phyloP scores from a whole-genome alignment of 495 filamentous ascomycete genomes.

The Penicillium ochrochloron region DNA sequence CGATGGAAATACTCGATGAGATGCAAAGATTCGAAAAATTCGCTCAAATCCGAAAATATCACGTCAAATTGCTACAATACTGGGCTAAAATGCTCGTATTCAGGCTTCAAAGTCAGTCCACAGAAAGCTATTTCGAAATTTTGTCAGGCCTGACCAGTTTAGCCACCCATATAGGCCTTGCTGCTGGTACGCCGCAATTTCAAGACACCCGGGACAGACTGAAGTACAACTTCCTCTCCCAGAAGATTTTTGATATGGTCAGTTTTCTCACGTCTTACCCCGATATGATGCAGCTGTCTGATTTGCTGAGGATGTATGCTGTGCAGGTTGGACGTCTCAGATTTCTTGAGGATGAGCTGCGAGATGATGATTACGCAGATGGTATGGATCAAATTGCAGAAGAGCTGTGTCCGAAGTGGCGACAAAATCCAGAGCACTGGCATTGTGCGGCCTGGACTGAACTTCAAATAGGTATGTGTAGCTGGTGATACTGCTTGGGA shows the following conservation, averaged over 20 bases:
- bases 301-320: slow-evolving; percentile 2
- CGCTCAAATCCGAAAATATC: not conserved
- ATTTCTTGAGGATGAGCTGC: not conserved
- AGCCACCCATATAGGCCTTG: not conserved
- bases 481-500: not conserved
- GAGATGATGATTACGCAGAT: not conserved
- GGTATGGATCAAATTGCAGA: not conserved
- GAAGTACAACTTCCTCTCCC: not conserved
- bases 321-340: not conserved
- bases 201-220: not conserved
- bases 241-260: not conserved
- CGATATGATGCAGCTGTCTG: slow-evolving; percentile 8
- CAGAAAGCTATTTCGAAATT: not conserved
- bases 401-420: not conserved
- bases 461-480: not conserved
- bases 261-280: not conserved
- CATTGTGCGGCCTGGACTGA: not conserved
- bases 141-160: not conserved
- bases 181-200: not conserved
- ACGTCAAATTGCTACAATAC: not conserved
- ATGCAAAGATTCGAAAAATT: not conserved
- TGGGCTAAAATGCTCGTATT: not conserved
- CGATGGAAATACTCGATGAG: not conserved
- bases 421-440: not conserved
- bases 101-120: not conserved